Conservation (phyloP, 2,329 filamentous ascomycete genomes). For the Penicillium concentricum region DNA sequence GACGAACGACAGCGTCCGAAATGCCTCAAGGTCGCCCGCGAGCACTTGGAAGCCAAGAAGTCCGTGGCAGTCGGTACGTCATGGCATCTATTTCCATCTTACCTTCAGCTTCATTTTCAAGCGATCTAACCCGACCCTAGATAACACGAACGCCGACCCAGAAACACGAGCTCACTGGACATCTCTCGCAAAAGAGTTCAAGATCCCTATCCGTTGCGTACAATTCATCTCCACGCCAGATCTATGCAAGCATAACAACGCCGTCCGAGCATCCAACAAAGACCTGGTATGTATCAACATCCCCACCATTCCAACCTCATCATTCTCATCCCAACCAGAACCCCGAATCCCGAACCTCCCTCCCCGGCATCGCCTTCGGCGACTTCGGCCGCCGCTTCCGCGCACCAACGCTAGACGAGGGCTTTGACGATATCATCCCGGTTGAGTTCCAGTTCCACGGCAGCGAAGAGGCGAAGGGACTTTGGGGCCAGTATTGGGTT, state of each 20-base stretch:
- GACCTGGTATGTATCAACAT: slow-evolving; percentile 32
- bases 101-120: neutral
- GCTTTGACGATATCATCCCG: slow-evolving; percentile 75
- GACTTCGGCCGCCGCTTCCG: slow-evolving; percentile 72
- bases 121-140: slow-evolving; percentile 48
- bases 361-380: slow-evolving; percentile 79
- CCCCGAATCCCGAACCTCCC: slow-evolving; percentile 70
- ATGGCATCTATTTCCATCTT: neutral
- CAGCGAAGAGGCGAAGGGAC: slow-evolving; percentile 62
- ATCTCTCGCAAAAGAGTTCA: slow-evolving; percentile 66
- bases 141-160: slow-evolving; percentile 90
- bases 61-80: slow-evolving; percentile 75
- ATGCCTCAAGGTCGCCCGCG: slow-evolving; percentile 69
- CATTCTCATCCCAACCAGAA: slow-evolving; percentile 50
- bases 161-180: slow-evolving; percentile 79
- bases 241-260: slow-evolving; percentile 82
- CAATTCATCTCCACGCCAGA: slow-evolving; percentile 73
- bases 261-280: slow-evolving; percentile 67
- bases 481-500: slow-evolving; percentile 79
- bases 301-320: neutral
- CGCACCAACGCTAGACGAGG: slow-evolving; percentile 70
- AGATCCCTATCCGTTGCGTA: slow-evolving; percentile 78
- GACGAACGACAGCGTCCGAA: slow-evolving; percentile 51
- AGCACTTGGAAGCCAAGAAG: slow-evolving; percentile 61
- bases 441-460: slow-evolving; percentile 76